Base-by-base conservation (phyloP, 1,284 basidiomycete genomes). In the Puccinia coronata region DNA sequence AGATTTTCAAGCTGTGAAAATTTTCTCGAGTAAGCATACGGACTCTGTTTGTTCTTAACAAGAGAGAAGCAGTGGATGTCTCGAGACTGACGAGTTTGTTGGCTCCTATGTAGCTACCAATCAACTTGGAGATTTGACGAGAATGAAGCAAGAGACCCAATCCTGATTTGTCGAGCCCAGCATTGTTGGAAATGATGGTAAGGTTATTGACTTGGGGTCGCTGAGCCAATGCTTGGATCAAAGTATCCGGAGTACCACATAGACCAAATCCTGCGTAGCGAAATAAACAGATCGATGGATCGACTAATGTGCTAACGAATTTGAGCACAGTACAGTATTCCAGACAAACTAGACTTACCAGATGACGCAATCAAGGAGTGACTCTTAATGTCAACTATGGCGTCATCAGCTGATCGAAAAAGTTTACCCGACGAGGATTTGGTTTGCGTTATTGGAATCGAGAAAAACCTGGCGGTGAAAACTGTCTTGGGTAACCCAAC, bases 161-260 rank as follows among this genome's bases (percentile, higher is more conserved):
- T 65, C 94, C 94, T 51, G 88, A 90, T 82, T 92, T 90, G 49
- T 90, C 91, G 39, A 90, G 89, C 23, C 95, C 95, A 59, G 93
- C 92, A 87, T 97, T 96, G 87, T 97, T 97, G 20, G 94, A 95
- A 55, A 96, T 92, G 63, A 91, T 93, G 23, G 91, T 95, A 71
- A 97, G 87, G 57, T 72, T 65, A 8, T 80, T 59, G 41, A 96
- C 90, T 69, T 94, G 92, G 82, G 89, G 90, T 79, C 93, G 90
- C 84, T 90, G 90, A 28, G 90, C 87, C 59, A 97, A 88, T 1
- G 95, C 95, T n/a, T 87, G 88, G 63, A 97, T 92, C 78, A 97
- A 88, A 0, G 94, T 96, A 86, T 96, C 95, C 86, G 87, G 86
- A 1, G 86, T 86, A 18, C 86, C 87, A 78, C 86, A 87, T 0